These are phyloP conservation scores for Umbilicus rupestris DNA, from an alignment of 164 flowering plant species.

Conservation along the genomic window DNA sequence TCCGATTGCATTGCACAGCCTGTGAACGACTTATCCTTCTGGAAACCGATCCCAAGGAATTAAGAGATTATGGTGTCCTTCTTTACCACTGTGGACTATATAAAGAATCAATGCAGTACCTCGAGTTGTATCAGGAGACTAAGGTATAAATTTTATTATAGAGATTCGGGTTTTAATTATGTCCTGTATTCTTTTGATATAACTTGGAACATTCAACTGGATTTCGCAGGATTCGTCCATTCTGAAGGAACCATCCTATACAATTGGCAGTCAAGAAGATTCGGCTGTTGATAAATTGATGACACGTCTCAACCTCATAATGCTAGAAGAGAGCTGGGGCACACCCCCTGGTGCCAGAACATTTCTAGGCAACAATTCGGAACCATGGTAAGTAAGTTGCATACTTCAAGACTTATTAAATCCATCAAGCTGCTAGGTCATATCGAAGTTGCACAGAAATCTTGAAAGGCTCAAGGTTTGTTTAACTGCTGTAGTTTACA, in stretches of 20 bases:
- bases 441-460: too few species aligned
- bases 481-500: too few species aligned
- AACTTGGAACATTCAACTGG: not conserved
- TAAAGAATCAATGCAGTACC: slow-evolving; percentile 44
- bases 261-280: slow-evolving; percentile 31
- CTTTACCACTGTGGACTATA: slow-evolving; percentile 76
- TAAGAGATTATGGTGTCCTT: slow-evolving; percentile 75
- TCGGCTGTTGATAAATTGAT: slow-evolving; percentile 58
- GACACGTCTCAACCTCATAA: slow-evolving; percentile 58
- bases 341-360: slow-evolving; percentile 23
- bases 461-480: not conserved
- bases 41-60: slow-evolving; percentile 36
- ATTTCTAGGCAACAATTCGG: slow-evolving; percentile 45
- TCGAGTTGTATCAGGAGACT: slow-evolving; percentile 40
- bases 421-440: too few species aligned
- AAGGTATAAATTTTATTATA: slow-evolving; percentile 25
- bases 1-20: slow-evolving; percentile 29
- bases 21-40: slow-evolving; percentile 75
- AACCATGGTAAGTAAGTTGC: slow-evolving; percentile 52
- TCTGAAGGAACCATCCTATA: slow-evolving; percentile 14
- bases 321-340: slow-evolving; percentile 61
- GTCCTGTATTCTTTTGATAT: not conserved
- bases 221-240: slow-evolving; percentile 20
- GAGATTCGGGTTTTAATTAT: not conserved
- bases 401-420: not conserved